A percentile compares a stretch with the other conserved stretches of the same genome.
Conservation (phyloP, 345 rosid genomes). For the sweet orange (Citrus sinensis) region DNA sequence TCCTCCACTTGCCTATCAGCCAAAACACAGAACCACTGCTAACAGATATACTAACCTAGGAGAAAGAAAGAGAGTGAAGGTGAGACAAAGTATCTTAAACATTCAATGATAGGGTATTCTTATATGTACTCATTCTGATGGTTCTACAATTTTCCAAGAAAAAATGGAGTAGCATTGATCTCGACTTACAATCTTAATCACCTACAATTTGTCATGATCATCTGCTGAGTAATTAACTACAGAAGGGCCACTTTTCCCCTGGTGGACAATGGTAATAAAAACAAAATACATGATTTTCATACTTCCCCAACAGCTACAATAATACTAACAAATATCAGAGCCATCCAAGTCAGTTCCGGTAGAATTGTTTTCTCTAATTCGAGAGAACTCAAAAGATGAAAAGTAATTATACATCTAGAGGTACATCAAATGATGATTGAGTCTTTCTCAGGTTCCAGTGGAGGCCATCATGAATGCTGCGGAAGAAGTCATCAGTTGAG, state of each 20-base stretch:
- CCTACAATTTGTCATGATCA: neutral
- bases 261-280: neutral
- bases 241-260: neutral
- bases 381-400: neutral
- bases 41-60: neutral
- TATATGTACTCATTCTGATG: neutral
- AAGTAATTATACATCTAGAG: conserved; percentile 31
- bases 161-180: neutral
- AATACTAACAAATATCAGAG: neutral
- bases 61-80: neutral
- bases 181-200: neutral
- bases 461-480: conserved; percentile 92
- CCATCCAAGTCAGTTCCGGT: neutral
- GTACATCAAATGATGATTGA: conserved; percentile 85
- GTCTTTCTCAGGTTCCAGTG: conserved; percentile 93
- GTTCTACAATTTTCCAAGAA: neutral
- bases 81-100: neutral
- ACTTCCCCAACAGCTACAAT: neutral
- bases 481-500: conserved; percentile 83
- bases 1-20: neutral
- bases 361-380: neutral
- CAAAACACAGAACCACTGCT: neutral
- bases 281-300: neutral
- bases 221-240: neutral
- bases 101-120: neutral